Conservation (phyloP, 2,329 filamentous ascomycete species). For the Claviceps sp. region DNA sequence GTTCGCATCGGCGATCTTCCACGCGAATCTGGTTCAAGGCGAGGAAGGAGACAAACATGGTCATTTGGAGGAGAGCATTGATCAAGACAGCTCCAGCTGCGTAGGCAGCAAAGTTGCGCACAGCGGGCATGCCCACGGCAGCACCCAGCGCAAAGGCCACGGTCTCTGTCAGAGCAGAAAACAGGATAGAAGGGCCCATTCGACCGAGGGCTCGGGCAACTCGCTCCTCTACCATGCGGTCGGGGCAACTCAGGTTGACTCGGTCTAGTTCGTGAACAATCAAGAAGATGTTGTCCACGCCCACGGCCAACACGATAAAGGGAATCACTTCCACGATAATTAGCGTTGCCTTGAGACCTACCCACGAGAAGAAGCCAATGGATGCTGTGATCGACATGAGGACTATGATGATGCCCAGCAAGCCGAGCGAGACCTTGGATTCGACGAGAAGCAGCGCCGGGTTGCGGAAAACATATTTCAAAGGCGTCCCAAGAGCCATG, state of each 20-base stretch:
- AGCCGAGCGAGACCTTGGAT: slow-evolving; percentile 92
- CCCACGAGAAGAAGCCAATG: slow-evolving; percentile 85
- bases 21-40: slow-evolving; percentile 84
- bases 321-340: slow-evolving; percentile 99
- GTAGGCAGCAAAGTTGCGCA: slow-evolving; percentile 93
- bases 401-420: slow-evolving; percentile 88
- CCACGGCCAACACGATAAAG: slow-evolving; percentile 89
- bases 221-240: slow-evolving; percentile 74
- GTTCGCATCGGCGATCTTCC: slow-evolving; percentile 78
- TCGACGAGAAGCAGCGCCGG: slow-evolving; percentile 79
- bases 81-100: slow-evolving; percentile 93
- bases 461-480: slow-evolving; percentile 66
- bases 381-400: slow-evolving; percentile 95
- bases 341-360: slow-evolving; percentile 83
- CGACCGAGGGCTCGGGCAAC: slow-evolving; percentile 81
- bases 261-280: slow-evolving; percentile 97
- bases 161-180: slow-evolving; percentile 91
- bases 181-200: slow-evolving; percentile 91
- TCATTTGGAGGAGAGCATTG: slow-evolving; percentile 92
- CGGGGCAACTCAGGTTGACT: slow-evolving; percentile 82
- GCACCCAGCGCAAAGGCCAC: slow-evolving; percentile 85
- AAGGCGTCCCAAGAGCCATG: slow-evolving; percentile 74
- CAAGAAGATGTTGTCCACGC: slow-evolving; percentile 97
- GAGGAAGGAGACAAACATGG: slow-evolving; percentile 89
- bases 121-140: slow-evolving; percentile 94